Evolutionary conservation across 2,329 filamentous ascomycete genomes (phyloP), one percentile per base, ranked within the genome.

Genomic region (Calonectria leucothoes): DNA sequence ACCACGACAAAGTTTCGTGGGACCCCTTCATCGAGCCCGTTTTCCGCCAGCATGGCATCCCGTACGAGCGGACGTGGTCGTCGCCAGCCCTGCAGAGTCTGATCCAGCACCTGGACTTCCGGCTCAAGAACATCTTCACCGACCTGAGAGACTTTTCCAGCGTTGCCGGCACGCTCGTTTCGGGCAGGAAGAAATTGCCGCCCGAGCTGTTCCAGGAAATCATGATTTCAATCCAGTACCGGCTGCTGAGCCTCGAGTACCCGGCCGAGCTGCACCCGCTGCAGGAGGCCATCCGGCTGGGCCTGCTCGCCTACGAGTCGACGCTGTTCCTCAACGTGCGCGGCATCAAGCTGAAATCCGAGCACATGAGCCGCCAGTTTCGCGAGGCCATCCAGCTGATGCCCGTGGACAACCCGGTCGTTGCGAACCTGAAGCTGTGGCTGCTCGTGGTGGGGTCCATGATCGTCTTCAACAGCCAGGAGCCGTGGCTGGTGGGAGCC

Each of bases 101-200:
- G 17, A 63, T 79, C n/a, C 31, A 74, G 23, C 35, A 65, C 0
- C 74, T 75, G 31, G 81, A 83, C 65, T 75, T 68, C 27, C 74
- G 76, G 1, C 75, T 84, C 0, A 69, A 74, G 12, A 79, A 80
- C 61, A 59, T 78, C 4, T 82, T 82, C 68, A 69, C 73, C 15
- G 83, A 84, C 27, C 74, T 84, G 0, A 78, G 77, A 10, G 80
- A 82, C 51, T 84, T 84, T 37, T 76, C 83, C 1, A 72, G 45
- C 6, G 37, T 81, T 6, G 77, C 81, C 3, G 82, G 82, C 31
- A 35, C 66, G 2, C 70, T 81, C 5, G 76, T 78, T 0, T 71
- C 75, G 1, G 71, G 66, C 4, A 70, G 45, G 0, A 69, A 67
- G 20, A 84, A 82, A 63, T 77, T 83, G 8, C 74, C 73, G 1